Conservation (phyloP, 306 rosid species). For the Trifolium fragiferum region DNA sequence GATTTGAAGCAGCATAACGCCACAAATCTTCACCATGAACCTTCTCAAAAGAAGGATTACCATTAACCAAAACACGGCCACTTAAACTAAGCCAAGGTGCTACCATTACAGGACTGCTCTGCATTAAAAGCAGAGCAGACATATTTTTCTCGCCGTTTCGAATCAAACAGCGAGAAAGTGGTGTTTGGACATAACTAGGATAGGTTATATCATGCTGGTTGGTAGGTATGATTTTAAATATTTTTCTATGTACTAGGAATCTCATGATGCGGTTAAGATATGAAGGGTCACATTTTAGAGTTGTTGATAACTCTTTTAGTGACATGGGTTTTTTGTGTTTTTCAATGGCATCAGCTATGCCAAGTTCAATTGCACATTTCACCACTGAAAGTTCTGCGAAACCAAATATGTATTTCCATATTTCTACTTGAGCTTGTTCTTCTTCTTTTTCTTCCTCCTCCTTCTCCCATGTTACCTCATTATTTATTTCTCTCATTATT, state of each 20-base stretch:
- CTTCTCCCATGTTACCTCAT: slow-evolving; percentile 5
- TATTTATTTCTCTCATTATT: slow-evolving; percentile 42
- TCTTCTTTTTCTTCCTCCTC: slow-evolving; percentile 44
- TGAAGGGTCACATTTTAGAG: slow-evolving; percentile 48
- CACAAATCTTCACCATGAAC: slow-evolving; percentile 62
- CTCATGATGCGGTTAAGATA: slow-evolving; percentile 57
- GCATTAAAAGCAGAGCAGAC: slow-evolving; percentile 34
- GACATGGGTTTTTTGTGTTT: slow-evolving; percentile 57
- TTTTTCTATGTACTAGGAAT: slow-evolving; percentile 51
- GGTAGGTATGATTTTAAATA: slow-evolving; percentile 47
- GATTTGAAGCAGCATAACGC: slow-evolving; percentile 47
- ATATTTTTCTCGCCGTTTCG: slow-evolving; percentile 34
- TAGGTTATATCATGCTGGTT: neutral
- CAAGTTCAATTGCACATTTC: slow-evolving; percentile 72
- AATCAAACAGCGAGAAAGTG: slow-evolving; percentile 48
- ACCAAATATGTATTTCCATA: slow-evolving; percentile 63
- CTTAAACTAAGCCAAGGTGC: slow-evolving; percentile 55
- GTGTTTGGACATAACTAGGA: slow-evolving; percentile 38
- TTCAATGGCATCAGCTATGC: slow-evolving; percentile 69
- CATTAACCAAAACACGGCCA: slow-evolving; percentile 26
- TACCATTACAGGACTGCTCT: slow-evolving; percentile 55
- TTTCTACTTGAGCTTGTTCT: slow-evolving; percentile 40
- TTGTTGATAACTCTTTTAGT: slow-evolving; percentile 53
- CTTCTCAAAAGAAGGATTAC: slow-evolving; percentile 40
- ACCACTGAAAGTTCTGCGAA: slow-evolving; percentile 63